Base-by-base conservation (phyloP, 805 yeast genomes). In the Schwanniomyces pseudopolymorphus region DNA sequence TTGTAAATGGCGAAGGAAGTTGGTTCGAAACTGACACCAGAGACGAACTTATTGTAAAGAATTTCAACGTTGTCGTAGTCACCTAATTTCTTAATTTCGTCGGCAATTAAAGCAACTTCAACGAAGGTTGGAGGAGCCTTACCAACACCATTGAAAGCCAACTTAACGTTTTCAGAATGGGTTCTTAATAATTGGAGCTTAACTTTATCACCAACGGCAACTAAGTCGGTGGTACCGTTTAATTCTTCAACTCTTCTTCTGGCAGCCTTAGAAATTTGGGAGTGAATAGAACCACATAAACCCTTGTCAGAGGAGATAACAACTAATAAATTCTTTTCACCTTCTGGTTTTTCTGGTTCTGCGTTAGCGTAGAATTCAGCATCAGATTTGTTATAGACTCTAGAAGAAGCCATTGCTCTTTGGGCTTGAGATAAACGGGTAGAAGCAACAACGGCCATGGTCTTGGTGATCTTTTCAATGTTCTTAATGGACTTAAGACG, bases 391-490 rank as follows among this genome's bases (percentile, higher is more conserved):
- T 85, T 85, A 79, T 88, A 92, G 51, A 81, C 85, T 70, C 96
- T 85, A 42, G 97, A 86, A 42, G 88, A 81, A 58, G 78, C 76
- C 90, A 90, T 92, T 51, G 97, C 96, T 72, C 85, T 87, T 75
- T 90, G 96, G 52, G 99, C 99, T 76, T 88, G 90, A 69, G 83
- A 79, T 70, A 94, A 83, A 77, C 97, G 87, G 60, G 99, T 94
- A 36, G 98, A 92, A 36, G 99, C 99, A 64, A 94, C 99, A 75
- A 94, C 86, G 81, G 91, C 94, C 98, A 94, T 94, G 73, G 99
- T 94, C 78, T 94, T 94, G 77, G 99, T 94, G 78, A 94, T 94
- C 80, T 94, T 94, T 78, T 94, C 97, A 72, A 94, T 92, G 82
- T 94, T 94, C 81, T 92, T 94, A 72, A 94, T 94, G 56, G 97